Evolutionary conservation across 139 green algal species (phyloP), one percentile per base, ranked within the genome.

Genomic region (Nannochloris sp.): DNA sequence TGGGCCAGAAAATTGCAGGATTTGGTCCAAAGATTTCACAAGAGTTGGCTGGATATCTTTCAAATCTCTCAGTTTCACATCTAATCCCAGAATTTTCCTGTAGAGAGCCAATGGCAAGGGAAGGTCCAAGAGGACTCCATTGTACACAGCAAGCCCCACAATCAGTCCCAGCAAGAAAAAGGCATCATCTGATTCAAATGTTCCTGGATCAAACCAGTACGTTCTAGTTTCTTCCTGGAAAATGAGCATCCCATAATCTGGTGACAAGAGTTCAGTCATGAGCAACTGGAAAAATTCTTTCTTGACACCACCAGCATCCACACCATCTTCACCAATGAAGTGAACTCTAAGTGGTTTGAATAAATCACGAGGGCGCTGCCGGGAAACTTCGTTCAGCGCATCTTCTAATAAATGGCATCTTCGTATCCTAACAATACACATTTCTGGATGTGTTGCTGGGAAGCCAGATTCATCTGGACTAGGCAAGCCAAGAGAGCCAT

Each of bases 201-300:
- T 74, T 50, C 48, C 48, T 10, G 77, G 62, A 71, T 85, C 86
- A 73, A 88, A 89, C 88, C 88, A 96, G 73, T 92, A 96, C 0
- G 86, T 95, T 43, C 82, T 82, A 40, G 71, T 85, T 67, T 91
- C 85, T 25, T 71, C 62, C 64, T 83, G 79, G 72, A 81, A 85
- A 60, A 80, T 67, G 34, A 96, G 83, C 75, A 96, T 85, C 66
- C 89, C 90, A 69, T 90, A 93, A 68, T 93, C 89, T 2, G 88
- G 82, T 44, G 61, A 84, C 18, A 96, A 81, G 71, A 96, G 78
- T 79, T 92, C 77, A 3, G 82, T 79, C 40, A 95, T 67, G 43
- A 96, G 79, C 64, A 96, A 84, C 78, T 91, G 83, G 78, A 96
- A 96, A 63, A 96, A 96, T 79, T 96, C 90, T 78, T 95, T 96